Percentiles rank a stretch among this genome's conserved stretches.
These are phyloP conservation scores for Ustilago xerochloae DNA, from an alignment of 1,284 basidiomycete genomes.

Conservation along the genomic window DNA sequence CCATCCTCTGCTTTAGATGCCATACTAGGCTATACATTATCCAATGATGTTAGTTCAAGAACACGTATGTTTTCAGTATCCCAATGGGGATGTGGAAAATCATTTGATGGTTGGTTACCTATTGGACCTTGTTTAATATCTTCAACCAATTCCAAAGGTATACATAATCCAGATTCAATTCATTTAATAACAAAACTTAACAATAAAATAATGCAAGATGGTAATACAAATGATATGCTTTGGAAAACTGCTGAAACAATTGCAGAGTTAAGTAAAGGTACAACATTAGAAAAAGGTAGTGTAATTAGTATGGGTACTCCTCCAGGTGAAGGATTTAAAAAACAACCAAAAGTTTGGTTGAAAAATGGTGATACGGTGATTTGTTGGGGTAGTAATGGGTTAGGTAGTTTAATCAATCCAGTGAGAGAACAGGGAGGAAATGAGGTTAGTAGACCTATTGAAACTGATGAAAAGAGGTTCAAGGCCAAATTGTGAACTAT, in stretches of 20 bases:
- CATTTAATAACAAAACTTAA: constrained; percentile 78
- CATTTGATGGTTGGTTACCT: constrained; percentile 50
- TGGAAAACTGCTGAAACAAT: constrained; percentile 57
- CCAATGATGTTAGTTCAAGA: constrained; percentile 52
- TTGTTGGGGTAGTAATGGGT: constrained; percentile 28
- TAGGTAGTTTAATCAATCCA: constrained; percentile 37
- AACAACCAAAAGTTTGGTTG: constrained; percentile 77
- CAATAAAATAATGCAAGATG: constrained; percentile 77
- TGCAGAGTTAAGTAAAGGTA: constrained; percentile 71
- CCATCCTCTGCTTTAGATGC: constrained; percentile 31
- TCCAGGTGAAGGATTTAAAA: constrained; percentile 78
- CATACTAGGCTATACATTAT: constrained; percentile 51
- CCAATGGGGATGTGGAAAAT: constrained; percentile 57
- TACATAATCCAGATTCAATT: constrained; percentile 79
- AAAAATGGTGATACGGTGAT: constrained; percentile 78
- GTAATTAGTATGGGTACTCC: constrained; percentile 76
- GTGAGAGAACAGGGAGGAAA: constrained; percentile 15
- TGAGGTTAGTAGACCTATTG: constrained; percentile 1
- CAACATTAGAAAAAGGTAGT: constrained; percentile 83
- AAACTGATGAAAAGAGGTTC: background rate
- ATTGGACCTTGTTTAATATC: constrained; percentile 40
- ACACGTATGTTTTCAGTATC: constrained; percentile 55
- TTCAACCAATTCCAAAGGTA: constrained; percentile 69
- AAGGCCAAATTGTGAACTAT: constrained; percentile 18
- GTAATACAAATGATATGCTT: constrained; percentile 73